Evolutionary conservation across 768 basidiomycete species (phyloP), one percentile per base, ranked within the genome.

Genomic region (Boletus subparvulus): DNA sequence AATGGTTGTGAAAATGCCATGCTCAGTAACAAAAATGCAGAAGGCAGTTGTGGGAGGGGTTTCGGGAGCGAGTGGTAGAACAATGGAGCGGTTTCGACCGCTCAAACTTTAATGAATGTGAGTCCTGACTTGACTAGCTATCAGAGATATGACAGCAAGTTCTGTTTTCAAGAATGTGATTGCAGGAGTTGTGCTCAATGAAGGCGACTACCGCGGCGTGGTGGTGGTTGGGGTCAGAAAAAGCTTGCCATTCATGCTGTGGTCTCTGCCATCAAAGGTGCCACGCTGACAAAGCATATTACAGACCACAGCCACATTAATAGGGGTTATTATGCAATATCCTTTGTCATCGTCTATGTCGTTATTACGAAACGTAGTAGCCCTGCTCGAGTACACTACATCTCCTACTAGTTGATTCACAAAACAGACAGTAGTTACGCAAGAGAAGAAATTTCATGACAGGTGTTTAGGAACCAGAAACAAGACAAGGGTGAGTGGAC

Each of bases 1-100:
- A 92, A 93, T 11, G 90, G 90, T 71, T 92, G 87, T 52, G 83
- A 75, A 69, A 83, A 90, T 36, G 87, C 85, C 87, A 90, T 80
- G 52, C 24, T 45, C 26, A 50, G 37, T 16, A 48, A 28, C 28
- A 28, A 48, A 12, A 30, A 32, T 35, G 58, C 47, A 49, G 52
- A 56, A 40, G 47, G 40, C 26, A 42, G 48, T 44, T 49, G 64
- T 63, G 59, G 58, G 59, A 21, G 69, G 56, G 59, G 41, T 35
- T 67, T 36, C 19, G 39, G n/a, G 48, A 69, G 55, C 56, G 64
- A 64, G 65, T 53, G 61, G 50, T 19, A n/a, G 21, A 13, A 30
- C 7, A 43, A 53, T 16, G 52, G 41, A 49, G 64, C 55, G 56
- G 53, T 32, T 56, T 58, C 1, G 44, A 55, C 54, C 54, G 56